Base-by-base conservation (phyloP, 169 alveolate genomes). In the Plasmodium gonderi region DNA sequence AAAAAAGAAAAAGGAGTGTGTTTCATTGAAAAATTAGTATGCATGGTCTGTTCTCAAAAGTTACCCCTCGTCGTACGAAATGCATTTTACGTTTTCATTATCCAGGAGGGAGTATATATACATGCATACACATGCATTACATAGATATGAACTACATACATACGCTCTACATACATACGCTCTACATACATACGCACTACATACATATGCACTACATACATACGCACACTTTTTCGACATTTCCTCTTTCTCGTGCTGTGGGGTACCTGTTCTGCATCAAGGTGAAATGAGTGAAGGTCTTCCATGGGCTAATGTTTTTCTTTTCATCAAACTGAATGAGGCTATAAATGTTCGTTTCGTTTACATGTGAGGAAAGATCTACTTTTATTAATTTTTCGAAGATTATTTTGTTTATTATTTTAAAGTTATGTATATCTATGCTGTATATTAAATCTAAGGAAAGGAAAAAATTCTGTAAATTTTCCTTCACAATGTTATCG, bases 181-280 rank as follows among this genome's bases (percentile, higher is more conserved):
- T n/a, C n/a, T n/a, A n/a, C n/a, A n/a, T n/a, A n/a, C n/a, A n/a
- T n/a, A n/a, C n/a, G n/a, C n/a, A n/a, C n/a, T n/a, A 51, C 29
- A 31, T 49, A 49, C 14, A 77, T 12, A 29, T 77, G 42, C 8
- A 77, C 8, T 14, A 20, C 3, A 40, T 26, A 40, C 38, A 51
- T 31, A 74, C n/a, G 42, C 1, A 44, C 12, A 40, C 1, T 74
- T 74, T 38, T 78, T 23, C 14, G 9, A 29, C 38, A 47, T 11
- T 75, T 23, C 17, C 65, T 74, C 69, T 2, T 9, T 6, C 23
- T 3, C 40, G 72, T 14, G 14, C 26, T n/a, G n/a, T n/a, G n/a
- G n/a, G n/a, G n/a, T 75, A 85, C 92, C 47, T 85, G 38, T 85
- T 85, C 36, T 85, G 92, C 31, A 75, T 81, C 23, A 85, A 17